Evolutionary conservation across 192 early-diverging fungal species (phyloP).

Genomic region (Gryganskiella cystojenkinii): DNA sequence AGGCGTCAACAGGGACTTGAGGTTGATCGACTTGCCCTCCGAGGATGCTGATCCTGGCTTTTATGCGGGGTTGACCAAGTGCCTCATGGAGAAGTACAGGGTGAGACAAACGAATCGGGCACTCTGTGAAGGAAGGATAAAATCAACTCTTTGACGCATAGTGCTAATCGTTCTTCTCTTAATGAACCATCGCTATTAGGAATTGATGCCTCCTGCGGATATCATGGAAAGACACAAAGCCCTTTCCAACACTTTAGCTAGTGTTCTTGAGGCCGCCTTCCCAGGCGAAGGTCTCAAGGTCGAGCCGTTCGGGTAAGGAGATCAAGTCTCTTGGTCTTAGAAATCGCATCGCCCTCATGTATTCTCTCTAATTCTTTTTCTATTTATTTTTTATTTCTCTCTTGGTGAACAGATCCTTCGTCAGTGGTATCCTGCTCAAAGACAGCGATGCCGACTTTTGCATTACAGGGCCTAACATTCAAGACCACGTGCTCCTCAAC

Average conservation of each 20-base stretch:
- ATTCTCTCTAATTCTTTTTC: too few species aligned
- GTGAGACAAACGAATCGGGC: neutral
- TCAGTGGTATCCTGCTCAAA: constrained; percentile 29
- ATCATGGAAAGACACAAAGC: constrained; percentile 13
- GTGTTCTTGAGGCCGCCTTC: constrained; percentile 7
- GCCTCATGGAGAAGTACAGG: constrained; percentile 28
- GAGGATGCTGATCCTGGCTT: constrained; percentile 22
- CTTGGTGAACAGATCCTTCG: constrained; percentile 43
- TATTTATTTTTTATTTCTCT: neutral
- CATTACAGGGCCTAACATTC: constrained; percentile 34
- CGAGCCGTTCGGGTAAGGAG: constrained; percentile 32
- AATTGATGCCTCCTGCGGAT: constrained; percentile 20
- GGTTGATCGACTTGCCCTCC: constrained; percentile 14
- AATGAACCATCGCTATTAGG: neutral
- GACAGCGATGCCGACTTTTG: constrained; percentile 54
- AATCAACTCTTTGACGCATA: too few species aligned
- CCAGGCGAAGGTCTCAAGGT: constrained; percentile 28
- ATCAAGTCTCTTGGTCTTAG: neutral
- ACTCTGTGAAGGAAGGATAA: too few species aligned
- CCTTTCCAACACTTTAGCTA: neutral
- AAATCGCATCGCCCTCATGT: too few species aligned
- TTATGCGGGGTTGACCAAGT: constrained; percentile 29
- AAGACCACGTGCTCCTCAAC: constrained; percentile 17
- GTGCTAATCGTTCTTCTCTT: neutral
- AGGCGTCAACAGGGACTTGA: constrained; percentile 14